These are phyloP conservation scores for Exophiala lecanii-corni DNA, from an alignment of 2,329 filamentous ascomycete species.

Conservation along the genomic window DNA sequence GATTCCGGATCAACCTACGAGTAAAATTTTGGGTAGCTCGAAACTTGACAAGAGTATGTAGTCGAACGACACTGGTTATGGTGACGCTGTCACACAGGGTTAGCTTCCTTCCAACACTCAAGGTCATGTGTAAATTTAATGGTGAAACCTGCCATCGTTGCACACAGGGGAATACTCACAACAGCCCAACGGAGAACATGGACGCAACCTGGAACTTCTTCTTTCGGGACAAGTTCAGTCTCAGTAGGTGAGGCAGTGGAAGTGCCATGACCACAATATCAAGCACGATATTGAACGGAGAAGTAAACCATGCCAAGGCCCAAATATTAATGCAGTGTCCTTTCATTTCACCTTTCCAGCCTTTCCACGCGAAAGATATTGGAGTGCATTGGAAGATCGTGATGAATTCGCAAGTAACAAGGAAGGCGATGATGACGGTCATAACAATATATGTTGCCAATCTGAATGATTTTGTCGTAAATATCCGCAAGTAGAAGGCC, in stretches of 20 bases:
- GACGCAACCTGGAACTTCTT: conserved; percentile 47
- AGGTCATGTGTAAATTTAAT: too few species aligned
- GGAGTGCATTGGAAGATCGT: conserved; percentile 37
- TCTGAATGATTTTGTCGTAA: conserved; percentile 38
- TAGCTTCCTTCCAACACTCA: too few species aligned
- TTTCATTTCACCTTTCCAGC: conserved; percentile 32
- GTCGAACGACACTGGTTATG: neutral
- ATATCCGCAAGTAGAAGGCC: conserved; percentile 40
- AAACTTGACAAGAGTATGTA: neutral
- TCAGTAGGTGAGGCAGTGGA: conserved; percentile 29
- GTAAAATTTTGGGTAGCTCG: neutral
- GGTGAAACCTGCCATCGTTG: too few species aligned
- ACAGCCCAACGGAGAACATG: conserved; percentile 50
- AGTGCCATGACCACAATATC: conserved; percentile 31
- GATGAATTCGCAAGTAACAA: conserved; percentile 30
- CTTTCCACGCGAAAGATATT: conserved; percentile 36
- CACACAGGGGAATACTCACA: conserved; percentile 36
- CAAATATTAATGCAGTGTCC: conserved; percentile 36
- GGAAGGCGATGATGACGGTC: conserved; percentile 30
- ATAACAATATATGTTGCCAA: conserved; percentile 31
- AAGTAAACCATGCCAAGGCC: conserved; percentile 35
- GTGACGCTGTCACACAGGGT: too few species aligned
- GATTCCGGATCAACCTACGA: neutral
- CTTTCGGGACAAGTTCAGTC: conserved; percentile 39
- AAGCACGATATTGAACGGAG: conserved; percentile 32